Percentiles rank a stretch among this genome's conserved stretches.
phyloP scores from a whole-genome alignment of 2,329 filamentous ascomycete genomes.

The Alternaria hordeiaustralica region DNA sequence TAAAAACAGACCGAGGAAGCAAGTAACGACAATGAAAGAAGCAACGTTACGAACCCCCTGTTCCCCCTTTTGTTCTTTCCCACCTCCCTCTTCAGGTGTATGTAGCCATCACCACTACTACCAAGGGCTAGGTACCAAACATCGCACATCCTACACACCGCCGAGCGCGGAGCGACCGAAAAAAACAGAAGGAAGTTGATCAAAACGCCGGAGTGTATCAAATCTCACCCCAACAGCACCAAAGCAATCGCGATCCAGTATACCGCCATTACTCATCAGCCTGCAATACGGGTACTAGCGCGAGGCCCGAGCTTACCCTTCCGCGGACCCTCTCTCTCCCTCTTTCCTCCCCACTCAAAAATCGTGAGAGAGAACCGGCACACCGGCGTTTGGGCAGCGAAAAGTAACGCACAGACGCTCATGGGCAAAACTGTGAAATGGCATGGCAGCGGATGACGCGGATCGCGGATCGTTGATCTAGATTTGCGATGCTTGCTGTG shows the following conservation, averaged over 20 bases:
- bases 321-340: not conserved
- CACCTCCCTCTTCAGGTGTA: not conserved
- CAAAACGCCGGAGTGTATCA: not conserved
- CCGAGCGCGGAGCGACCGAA: not conserved
- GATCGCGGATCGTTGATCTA: not conserved
- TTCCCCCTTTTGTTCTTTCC: not conserved
- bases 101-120: not conserved
- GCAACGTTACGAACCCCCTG: not conserved
- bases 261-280: not conserved
- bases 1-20: not conserved
- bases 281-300: not conserved
- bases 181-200: not conserved
- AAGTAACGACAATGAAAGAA: not conserved
- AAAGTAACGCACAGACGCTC: constrained; percentile 19
- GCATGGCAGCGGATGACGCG: constrained; percentile 13
- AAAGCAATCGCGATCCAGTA: not conserved
- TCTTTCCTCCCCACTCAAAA: not conserved
- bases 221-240: not conserved
- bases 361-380: not conserved
- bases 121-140: not conserved
- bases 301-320: not conserved
- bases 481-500: constrained; percentile 1
- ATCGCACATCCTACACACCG: not conserved
- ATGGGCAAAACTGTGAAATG: constrained; percentile 20
- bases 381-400: not conserved